These are phyloP conservation scores for Lecanicillium sp. DNA, from an alignment of 2,329 filamentous ascomycete species.

Conservation along the genomic window DNA sequence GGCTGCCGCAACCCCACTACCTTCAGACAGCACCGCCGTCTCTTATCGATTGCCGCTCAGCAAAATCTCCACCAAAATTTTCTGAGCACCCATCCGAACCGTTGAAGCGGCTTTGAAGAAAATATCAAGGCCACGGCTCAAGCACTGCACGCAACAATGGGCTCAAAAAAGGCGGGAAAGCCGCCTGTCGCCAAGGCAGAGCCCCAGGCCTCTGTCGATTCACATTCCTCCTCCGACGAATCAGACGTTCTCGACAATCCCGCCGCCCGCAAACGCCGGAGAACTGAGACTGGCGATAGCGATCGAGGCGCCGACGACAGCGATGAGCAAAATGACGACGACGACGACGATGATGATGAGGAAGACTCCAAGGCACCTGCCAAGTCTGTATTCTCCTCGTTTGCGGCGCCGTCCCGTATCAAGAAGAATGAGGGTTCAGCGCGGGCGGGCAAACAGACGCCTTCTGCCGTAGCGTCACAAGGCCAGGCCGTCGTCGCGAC, in stretches of 20 bases:
- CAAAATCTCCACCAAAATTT: neutral
- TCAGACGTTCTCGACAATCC: slow-evolving; percentile 43
- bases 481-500: slow-evolving; percentile 41
- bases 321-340: slow-evolving; percentile 17
- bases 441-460: slow-evolving; percentile 8
- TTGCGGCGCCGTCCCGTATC: slow-evolving; percentile 47
- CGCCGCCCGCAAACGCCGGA: slow-evolving; percentile 37
- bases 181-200: slow-evolving; percentile 3
- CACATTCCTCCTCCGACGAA: slow-evolving; percentile 25
- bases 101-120: too few species aligned
- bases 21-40: neutral
- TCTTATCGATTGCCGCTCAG: neutral
- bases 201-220: neutral
- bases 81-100: too few species aligned
- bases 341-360: slow-evolving; percentile 24
- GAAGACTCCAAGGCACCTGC: slow-evolving; percentile 22
- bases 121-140: too few species aligned
- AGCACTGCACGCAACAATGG: slow-evolving; percentile 8
- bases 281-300: slow-evolving; percentile 15
- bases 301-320: slow-evolving; percentile 18
- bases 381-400: slow-evolving; percentile 29
- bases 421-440: slow-evolving; percentile 26
- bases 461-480: slow-evolving; percentile 10
- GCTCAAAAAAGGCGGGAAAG: slow-evolving; percentile 2
- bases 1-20: neutral